phyloP scores from a whole-genome alignment of 2,329 filamentous ascomycete species.

The Huntiella omanensis region DNA sequence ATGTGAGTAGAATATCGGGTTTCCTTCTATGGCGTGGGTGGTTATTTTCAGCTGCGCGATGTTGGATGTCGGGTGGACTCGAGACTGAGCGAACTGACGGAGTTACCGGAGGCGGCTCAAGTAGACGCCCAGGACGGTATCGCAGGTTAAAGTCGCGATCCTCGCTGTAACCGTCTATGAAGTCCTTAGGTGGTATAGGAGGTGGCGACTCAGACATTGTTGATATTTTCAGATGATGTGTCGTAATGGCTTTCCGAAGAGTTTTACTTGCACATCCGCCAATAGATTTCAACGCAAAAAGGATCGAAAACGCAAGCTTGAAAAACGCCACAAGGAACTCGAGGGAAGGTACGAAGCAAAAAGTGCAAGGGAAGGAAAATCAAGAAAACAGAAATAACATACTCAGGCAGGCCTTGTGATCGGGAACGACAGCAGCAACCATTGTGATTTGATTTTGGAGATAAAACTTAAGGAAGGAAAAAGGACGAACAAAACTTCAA shows the following conservation, averaged over 20 bases:
- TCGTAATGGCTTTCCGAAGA: no score
- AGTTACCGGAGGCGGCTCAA: neutral
- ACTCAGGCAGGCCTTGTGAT: slow-evolving; percentile 44
- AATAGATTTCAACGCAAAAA: no score
- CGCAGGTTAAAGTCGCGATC: no score
- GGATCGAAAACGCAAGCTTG: no score
- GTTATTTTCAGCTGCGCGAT: neutral
- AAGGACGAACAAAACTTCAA: slow-evolving; percentile 12
- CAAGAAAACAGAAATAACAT: slow-evolving; percentile 25
- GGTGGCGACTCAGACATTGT: neutral
- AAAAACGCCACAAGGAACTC: neutral
- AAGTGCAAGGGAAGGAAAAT: slow-evolving; percentile 28
- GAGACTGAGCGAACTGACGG: neutral
- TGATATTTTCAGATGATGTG: no score
- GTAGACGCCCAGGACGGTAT: neutral
- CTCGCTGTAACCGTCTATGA: neutral
- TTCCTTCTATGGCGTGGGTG: neutral
- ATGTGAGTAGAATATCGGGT: slow-evolving; percentile 20
- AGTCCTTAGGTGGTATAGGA: slow-evolving; percentile 3
- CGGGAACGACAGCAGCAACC: slow-evolving; percentile 27
- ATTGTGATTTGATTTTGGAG: slow-evolving; percentile 16
- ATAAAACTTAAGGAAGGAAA: neutral
- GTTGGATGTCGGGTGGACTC: neutral
- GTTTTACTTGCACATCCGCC: no score
- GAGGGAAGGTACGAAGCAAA: slow-evolving; percentile 13